These are phyloP conservation scores for Pestalotiopsis sp. DNA, from an alignment of 2,329 filamentous ascomycete species.

Conservation along the genomic window DNA sequence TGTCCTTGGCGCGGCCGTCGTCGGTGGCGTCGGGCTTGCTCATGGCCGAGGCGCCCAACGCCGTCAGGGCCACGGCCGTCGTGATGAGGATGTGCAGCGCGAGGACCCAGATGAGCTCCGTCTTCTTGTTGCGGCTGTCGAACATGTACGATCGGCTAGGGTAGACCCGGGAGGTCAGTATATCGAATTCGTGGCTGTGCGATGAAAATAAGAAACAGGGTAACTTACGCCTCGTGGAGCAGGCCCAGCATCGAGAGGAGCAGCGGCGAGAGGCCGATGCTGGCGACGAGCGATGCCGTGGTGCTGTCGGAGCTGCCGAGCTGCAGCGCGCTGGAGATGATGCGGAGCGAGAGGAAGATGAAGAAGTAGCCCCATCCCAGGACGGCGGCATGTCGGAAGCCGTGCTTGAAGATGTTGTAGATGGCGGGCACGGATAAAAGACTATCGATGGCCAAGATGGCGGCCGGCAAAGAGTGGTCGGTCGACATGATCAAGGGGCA, in stretches of 20 bases:
- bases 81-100: slow-evolving; percentile 26
- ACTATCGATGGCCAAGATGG: slow-evolving; percentile 38
- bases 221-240: slow-evolving; percentile 39
- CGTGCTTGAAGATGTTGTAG: slow-evolving; percentile 32
- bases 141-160: slow-evolving; percentile 22
- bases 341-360: slow-evolving; percentile 39
- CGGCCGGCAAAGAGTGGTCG: slow-evolving; percentile 22
- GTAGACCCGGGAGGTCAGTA: neutral
- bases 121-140: slow-evolving; percentile 15
- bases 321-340: slow-evolving; percentile 35
- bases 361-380: slow-evolving; percentile 42
- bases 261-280: slow-evolving; percentile 41
- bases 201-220: too few species aligned
- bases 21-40: slow-evolving; percentile 16
- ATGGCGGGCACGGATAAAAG: slow-evolving; percentile 31
- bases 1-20: slow-evolving; percentile 13
- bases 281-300: slow-evolving; percentile 36
- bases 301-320: slow-evolving; percentile 25
- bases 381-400: slow-evolving; percentile 36
- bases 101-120: slow-evolving; percentile 20
- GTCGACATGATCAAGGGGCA: slow-evolving; percentile 15
- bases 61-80: slow-evolving; percentile 27
- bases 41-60: slow-evolving; percentile 24
- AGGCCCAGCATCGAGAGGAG: slow-evolving; percentile 33
- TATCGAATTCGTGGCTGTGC: too few species aligned